A percentile compares a stretch with the other conserved stretches of the same genome.
Evolutionary conservation across 108 stramenopile genomes (phyloP).

Genomic region (Mediolabrus comicus): DNA sequence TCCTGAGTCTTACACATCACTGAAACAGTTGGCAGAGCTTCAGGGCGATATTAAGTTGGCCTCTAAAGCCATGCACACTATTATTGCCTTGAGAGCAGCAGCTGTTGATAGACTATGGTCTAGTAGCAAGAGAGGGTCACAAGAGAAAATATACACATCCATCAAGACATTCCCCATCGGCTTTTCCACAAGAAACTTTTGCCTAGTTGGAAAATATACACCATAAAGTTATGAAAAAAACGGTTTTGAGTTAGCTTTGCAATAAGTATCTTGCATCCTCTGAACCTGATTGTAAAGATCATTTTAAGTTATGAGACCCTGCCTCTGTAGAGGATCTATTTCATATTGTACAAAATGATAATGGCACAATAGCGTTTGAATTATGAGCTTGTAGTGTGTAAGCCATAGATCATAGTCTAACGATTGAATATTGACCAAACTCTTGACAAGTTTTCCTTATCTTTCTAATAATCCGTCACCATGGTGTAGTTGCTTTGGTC

Average conservation of each 20-base stretch:
- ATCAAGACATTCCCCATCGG: conserved; percentile 64
- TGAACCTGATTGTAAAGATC: background rate
- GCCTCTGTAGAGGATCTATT: background rate
- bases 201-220: conserved; percentile 59
- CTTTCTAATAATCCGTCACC: too few species aligned
- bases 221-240: too few species aligned
- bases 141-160: conserved; percentile 10
- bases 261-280: too few species aligned
- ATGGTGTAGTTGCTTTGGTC: background rate
- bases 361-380: background rate
- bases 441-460: background rate
- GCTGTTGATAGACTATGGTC: conserved; percentile 41
- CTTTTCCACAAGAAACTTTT: conserved; percentile 71
- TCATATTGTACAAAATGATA: background rate
- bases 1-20: conserved; percentile 22
- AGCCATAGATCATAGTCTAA: background rate
- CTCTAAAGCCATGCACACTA: conserved; percentile 53
- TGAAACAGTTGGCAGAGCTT: conserved; percentile 66
- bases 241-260: too few species aligned
- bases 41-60: conserved; percentile 63
- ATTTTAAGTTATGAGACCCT: conserved; percentile 16
- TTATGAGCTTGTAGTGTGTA: background rate
- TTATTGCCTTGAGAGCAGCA: conserved; percentile 60
- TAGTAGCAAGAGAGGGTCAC: background rate
- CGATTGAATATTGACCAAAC: background rate